Evolutionary conservation across 768 basidiomycete genomes (phyloP), one percentile per base, ranked within the genome.

Genomic region (Neoboletus brunneissimus): DNA sequence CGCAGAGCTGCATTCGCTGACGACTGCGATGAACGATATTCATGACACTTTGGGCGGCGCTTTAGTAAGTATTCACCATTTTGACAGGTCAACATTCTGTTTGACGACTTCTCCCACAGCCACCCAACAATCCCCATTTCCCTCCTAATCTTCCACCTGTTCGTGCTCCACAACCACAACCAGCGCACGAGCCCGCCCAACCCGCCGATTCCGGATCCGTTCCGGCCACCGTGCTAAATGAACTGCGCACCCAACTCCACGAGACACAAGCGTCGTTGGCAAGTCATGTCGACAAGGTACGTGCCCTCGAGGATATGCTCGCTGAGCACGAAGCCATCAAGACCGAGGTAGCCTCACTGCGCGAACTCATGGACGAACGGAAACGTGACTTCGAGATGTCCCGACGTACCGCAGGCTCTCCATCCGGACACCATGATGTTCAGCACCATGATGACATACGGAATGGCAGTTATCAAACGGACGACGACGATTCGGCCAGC

Each of bases 1-100:
- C 15, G 79, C 86, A 0, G 95, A 98, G 67, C 77, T 99, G 4
- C 84, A 86, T 58, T 82, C 82, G 0, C 75, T 98, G 32, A 87
- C 83, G 16, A 81, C 81, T 13, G 80, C 89, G 5, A 91, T 99
- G 83, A 83, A 77, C 41, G 94, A 97, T n/a, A 91, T 98, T 43
- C 88, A 92, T 57, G 93, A 97, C 63, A 94, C 91, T 0, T 77
- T 99, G 6, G 89, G 89, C 34, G 96, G 96, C 3, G 81, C 83
- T 35, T 63, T 89, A 66, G 93, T 94, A 55, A 58, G 87, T 80
- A 29, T 20, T 25, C 38, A 31, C 29, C 41, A 32, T 37, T 34
- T 42, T n/a, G 15, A 13, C 35, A 2, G 8, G 7, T 32, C 38
- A 10, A 16, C 43, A 15, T 15, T 11, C 5, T 11, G 34, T 47